These are phyloP conservation scores for Zymoseptoria crescenta DNA, from an alignment of 2,329 filamentous ascomycete genomes.

Conservation along the genomic window DNA sequence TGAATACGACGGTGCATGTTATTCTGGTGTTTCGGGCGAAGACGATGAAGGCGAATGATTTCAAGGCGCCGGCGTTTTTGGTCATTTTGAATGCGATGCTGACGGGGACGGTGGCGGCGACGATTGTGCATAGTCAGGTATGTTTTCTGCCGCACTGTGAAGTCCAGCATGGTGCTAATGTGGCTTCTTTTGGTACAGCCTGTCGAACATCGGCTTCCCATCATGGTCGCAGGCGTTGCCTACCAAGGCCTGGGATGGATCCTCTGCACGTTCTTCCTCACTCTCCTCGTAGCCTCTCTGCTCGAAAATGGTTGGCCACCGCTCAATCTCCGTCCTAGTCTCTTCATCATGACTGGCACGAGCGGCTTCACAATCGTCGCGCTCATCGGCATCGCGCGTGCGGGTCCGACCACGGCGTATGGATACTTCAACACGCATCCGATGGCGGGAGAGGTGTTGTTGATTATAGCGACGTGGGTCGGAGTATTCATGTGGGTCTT, in stretches of 20 bases:
- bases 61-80: constrained; percentile 13
- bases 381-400: constrained; percentile 19
- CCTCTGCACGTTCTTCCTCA: constrained; percentile 33
- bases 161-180: constrained; percentile 20
- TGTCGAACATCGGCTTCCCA: constrained; percentile 29
- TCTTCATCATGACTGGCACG: constrained; percentile 47
- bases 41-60: constrained; percentile 8
- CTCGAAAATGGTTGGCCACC: constrained; percentile 39
- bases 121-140: constrained; percentile 5
- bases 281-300: constrained; percentile 35
- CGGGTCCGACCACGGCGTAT: constrained; percentile 13
- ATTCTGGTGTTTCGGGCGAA: constrained; percentile 6
- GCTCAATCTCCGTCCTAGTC: constrained; percentile 34
- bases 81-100: constrained; percentile 17
- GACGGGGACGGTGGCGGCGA: constrained; percentile 15
- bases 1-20: constrained; percentile 9
- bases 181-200: constrained; percentile 23
- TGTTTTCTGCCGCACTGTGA: neutral
- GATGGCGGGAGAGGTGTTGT: constrained; percentile 13
- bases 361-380: constrained; percentile 21
- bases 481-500: constrained; percentile 44
- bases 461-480: constrained; percentile 19
- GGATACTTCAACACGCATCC: constrained; percentile 22
- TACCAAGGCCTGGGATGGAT: constrained; percentile 42
- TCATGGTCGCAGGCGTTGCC: constrained; percentile 38